phyloP scores from a whole-genome alignment of 345 rosid genomes.

The Gossypium australe region DNA sequence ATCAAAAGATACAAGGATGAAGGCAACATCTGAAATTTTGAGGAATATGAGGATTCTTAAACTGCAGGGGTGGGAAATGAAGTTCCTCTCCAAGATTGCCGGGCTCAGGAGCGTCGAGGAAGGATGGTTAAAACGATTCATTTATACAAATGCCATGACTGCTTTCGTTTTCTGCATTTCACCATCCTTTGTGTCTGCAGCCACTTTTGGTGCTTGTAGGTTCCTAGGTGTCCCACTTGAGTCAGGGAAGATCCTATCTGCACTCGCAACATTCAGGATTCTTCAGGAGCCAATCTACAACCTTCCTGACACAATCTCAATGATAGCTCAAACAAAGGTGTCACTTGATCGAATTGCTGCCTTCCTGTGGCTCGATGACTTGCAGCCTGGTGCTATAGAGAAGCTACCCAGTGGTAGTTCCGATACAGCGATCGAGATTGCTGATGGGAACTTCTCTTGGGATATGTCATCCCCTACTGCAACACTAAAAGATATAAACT shows the following conservation, averaged over 20 bases:
- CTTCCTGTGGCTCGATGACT: slow-evolving; percentile 54
- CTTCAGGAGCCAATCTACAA: slow-evolving; percentile 41
- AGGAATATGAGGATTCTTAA: slow-evolving; percentile 72
- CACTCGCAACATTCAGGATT: slow-evolving; percentile 57
- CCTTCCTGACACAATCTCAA: slow-evolving; percentile 51
- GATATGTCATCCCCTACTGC: slow-evolving; percentile 28
- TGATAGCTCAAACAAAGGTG: slow-evolving; percentile 54
- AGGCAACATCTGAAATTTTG: slow-evolving; percentile 58
- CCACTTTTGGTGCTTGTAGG: slow-evolving; percentile 47
- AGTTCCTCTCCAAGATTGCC: slow-evolving; percentile 38
- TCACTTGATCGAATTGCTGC: slow-evolving; percentile 53
- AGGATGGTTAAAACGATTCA: slow-evolving; percentile 43
- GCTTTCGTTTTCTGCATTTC: slow-evolving; percentile 43
- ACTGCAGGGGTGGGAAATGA: slow-evolving; percentile 77
- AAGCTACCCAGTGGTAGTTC: slow-evolving; percentile 25
- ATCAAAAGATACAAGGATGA: slow-evolving; percentile 54
- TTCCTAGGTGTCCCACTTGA: slow-evolving; percentile 42
- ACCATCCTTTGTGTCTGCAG: slow-evolving; percentile 48
- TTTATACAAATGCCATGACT: slow-evolving; percentile 25
- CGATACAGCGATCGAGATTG: slow-evolving; percentile 31
- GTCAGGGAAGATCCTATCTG: slow-evolving; percentile 53
- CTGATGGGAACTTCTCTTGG: slow-evolving; percentile 53
- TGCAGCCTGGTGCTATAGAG: slow-evolving; percentile 31
- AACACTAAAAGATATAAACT: slow-evolving; percentile 44
- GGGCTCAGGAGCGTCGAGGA: slow-evolving; percentile 37